These are phyloP conservation scores for Ogataea zsoltii DNA, from an alignment of 805 yeast species.

Conservation along the genomic window DNA sequence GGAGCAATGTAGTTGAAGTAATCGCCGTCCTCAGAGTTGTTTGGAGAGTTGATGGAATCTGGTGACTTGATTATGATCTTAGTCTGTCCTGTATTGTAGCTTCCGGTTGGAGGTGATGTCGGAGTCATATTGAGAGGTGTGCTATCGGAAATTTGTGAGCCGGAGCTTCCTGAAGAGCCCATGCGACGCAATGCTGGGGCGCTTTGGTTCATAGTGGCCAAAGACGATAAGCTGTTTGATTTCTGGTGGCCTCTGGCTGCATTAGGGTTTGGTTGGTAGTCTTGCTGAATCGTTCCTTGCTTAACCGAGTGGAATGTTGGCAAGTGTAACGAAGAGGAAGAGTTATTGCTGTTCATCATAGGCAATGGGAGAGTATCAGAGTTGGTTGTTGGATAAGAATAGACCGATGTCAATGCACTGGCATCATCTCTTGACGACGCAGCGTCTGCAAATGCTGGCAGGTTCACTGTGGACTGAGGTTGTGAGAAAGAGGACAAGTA, in stretches of 20 bases:
- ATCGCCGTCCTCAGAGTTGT: slow-evolving; percentile 18
- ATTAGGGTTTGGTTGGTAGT: neutral
- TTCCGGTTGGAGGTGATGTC: slow-evolving; percentile 15
- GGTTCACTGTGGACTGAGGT: slow-evolving; percentile 10
- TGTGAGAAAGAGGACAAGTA: slow-evolving; percentile 12
- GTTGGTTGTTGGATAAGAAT: neutral
- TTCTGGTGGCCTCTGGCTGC: slow-evolving; percentile 11
- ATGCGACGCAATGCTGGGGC: slow-evolving; percentile 10
- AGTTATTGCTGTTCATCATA: slow-evolving; percentile 11
- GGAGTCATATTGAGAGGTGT: slow-evolving; percentile 14
- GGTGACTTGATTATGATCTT: slow-evolving; percentile 19
- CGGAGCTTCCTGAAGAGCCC: slow-evolving; percentile 17
- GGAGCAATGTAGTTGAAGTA: slow-evolving; percentile 33
- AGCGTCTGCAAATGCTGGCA: slow-evolving; percentile 8
- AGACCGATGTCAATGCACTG: slow-evolving; percentile 11
- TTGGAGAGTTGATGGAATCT: slow-evolving; percentile 12
- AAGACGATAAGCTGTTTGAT: slow-evolving; percentile 16
- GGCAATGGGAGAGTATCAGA: slow-evolving; percentile 7
- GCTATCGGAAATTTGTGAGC: slow-evolving; percentile 16
- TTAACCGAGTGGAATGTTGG: slow-evolving; percentile 29
- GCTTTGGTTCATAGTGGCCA: slow-evolving; percentile 10
- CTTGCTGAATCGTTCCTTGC: slow-evolving; percentile 1
- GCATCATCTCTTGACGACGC: slow-evolving; percentile 15
- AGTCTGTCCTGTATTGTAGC: slow-evolving; percentile 9
- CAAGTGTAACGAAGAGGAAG: slow-evolving; percentile 26